These are phyloP conservation scores for Cucumis hystrix DNA, from an alignment of 306 rosid genomes.

Conservation along the genomic window DNA sequence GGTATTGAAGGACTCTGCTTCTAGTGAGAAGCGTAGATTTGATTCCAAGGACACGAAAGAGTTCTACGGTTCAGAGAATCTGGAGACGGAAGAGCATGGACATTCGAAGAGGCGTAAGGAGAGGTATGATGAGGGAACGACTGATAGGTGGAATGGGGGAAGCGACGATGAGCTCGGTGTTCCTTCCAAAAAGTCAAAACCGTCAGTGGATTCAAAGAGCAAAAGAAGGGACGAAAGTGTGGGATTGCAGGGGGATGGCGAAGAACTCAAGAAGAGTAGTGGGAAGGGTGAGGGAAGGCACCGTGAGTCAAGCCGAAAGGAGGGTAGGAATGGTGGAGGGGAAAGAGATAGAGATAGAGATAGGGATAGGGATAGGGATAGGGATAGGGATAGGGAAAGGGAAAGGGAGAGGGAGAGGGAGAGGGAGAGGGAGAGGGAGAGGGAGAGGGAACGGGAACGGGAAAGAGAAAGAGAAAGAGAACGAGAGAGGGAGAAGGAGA, in stretches of 20 bases:
- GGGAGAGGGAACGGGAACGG: constrained; percentile 50
- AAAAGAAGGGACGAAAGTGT: constrained; percentile 59
- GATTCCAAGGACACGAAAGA: constrained; percentile 65
- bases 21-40: constrained; percentile 66
- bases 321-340: constrained; percentile 38
- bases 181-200: constrained; percentile 52
- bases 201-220: constrained; percentile 54
- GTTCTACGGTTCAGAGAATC: constrained; percentile 35
- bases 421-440: constrained; percentile 3
- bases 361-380: constrained; percentile 58
- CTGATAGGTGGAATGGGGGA: constrained; percentile 94
- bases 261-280: constrained; percentile 61
- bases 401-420: constrained; percentile 64
- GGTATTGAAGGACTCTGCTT: constrained; percentile 42
- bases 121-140: constrained; percentile 38
- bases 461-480: constrained; percentile 54
- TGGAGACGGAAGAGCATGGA: constrained; percentile 55
- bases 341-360: constrained; percentile 56
- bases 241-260: constrained; percentile 54
- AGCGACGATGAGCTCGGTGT: constrained; percentile 58
- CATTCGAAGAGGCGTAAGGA: constrained; percentile 80
- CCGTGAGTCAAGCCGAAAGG: constrained; percentile 66
- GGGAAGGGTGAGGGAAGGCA: constrained; percentile 72
- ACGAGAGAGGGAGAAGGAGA: constrained; percentile 51
- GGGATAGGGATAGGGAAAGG: constrained; percentile 11